Percentiles rank a stretch among this genome's conserved stretches.
Evolutionary conservation across 805 yeast species (phyloP).

Genomic region (Maudiozyma pseudohumilis): DNA sequence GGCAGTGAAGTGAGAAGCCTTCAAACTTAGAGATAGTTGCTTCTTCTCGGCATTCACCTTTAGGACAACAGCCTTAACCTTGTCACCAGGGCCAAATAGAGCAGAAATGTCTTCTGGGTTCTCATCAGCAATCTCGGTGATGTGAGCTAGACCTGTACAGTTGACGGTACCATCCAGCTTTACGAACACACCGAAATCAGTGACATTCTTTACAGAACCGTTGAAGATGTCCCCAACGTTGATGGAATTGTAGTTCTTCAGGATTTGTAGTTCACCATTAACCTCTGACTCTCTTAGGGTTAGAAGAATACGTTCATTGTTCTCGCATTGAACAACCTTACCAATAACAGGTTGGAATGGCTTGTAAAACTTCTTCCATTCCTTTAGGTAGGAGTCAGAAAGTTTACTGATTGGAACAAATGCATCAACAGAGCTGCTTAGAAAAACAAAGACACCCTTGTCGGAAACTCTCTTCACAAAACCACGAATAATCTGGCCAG

Average conservation of each 20-base stretch:
- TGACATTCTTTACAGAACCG: slow-evolving; percentile 67
- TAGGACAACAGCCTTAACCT: slow-evolving; percentile 76
- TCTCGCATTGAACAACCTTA: slow-evolving; percentile 53
- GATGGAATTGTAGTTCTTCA: slow-evolving; percentile 59
- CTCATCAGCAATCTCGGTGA: slow-evolving; percentile 71
- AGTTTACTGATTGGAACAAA: slow-evolving; percentile 73
- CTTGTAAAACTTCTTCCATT: slow-evolving; percentile 75
- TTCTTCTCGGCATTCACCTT: slow-evolving; percentile 53
- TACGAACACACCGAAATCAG: slow-evolving; percentile 88
- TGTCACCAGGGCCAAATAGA: slow-evolving; percentile 80
- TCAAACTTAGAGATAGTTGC: slow-evolving; percentile 82
- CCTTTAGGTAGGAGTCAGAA: slow-evolving; percentile 71
- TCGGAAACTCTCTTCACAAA: slow-evolving; percentile 65
- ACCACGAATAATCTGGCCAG: slow-evolving; percentile 75
- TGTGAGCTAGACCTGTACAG: slow-evolving; percentile 82
- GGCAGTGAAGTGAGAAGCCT: slow-evolving; percentile 69
- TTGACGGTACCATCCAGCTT: slow-evolving; percentile 64
- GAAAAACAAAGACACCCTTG: slow-evolving; percentile 66
- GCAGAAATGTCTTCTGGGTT: slow-evolving; percentile 44
- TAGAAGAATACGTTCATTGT: slow-evolving; percentile 56
- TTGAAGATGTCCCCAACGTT: slow-evolving; percentile 60
- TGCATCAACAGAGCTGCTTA: slow-evolving; percentile 64
- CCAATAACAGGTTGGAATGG: slow-evolving; percentile 67
- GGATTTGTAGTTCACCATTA: slow-evolving; percentile 50
- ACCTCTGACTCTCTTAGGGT: slow-evolving; percentile 76